phyloP scores from a whole-genome alignment of 2,329 filamentous ascomycete genomes.

The Metarhizium sp. region DNA sequence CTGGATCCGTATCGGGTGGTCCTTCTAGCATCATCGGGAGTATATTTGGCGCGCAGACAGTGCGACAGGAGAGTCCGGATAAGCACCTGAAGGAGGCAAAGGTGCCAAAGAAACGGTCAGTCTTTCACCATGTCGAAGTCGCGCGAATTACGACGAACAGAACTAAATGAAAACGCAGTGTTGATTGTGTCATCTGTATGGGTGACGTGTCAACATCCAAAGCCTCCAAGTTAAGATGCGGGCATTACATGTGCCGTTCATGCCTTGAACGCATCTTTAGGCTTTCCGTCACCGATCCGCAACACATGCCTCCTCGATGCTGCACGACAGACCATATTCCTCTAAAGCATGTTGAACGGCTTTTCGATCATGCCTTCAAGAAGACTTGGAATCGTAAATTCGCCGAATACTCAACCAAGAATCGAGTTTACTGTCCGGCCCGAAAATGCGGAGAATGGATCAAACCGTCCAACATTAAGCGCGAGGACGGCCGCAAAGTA shows the following conservation, averaged over 20 bases:
- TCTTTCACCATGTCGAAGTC: neutral
- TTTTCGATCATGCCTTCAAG: slow-evolving; percentile 70
- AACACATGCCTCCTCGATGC: slow-evolving; percentile 78
- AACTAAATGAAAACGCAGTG: slow-evolving; percentile 29
- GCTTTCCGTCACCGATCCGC: slow-evolving; percentile 65
- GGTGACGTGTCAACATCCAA: slow-evolving; percentile 55
- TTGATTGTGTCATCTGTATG: slow-evolving; percentile 65
- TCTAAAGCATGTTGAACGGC: slow-evolving; percentile 62
- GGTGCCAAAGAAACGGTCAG: slow-evolving; percentile 13
- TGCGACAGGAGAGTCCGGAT: slow-evolving; percentile 18
- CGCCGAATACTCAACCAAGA: slow-evolving; percentile 63
- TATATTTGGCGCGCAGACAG: slow-evolving; percentile 16
- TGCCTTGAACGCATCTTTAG: slow-evolving; percentile 70
- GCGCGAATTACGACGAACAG: neutral
- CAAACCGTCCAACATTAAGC: slow-evolving; percentile 57
- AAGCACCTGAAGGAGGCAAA: slow-evolving; percentile 10
- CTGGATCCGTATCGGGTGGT: slow-evolving; percentile 8
- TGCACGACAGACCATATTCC: slow-evolving; percentile 67
- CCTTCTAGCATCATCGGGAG: slow-evolving; percentile 18
- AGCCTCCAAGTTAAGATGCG: slow-evolving; percentile 64
- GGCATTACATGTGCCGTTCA: slow-evolving; percentile 69
- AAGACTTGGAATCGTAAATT: slow-evolving; percentile 73
- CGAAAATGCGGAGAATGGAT: slow-evolving; percentile 72
- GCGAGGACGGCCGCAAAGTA: slow-evolving; percentile 48
- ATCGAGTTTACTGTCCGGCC: slow-evolving; percentile 69